Evolutionary conservation across 2,329 filamentous ascomycete species (phyloP).

Genomic region (Alternaria angustiovoidea): DNA sequence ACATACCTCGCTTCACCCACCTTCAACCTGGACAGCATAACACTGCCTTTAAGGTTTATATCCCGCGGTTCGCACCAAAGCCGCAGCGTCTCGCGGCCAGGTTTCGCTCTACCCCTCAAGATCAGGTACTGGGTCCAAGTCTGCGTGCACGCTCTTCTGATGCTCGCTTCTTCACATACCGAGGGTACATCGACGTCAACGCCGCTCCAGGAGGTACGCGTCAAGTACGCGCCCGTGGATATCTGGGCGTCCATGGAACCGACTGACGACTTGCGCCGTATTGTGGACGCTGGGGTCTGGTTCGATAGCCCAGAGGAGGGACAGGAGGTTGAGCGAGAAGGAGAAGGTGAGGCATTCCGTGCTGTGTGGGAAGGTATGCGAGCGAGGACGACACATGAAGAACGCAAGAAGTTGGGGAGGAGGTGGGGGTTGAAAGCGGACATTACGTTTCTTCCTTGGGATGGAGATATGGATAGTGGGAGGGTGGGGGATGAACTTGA

Average conservation of each 20-base stretch:
- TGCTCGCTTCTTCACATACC: slow-evolving; percentile 22
- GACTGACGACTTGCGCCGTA: slow-evolving; percentile 36
- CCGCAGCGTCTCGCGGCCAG: slow-evolving; percentile 33
- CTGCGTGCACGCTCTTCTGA: slow-evolving; percentile 38
- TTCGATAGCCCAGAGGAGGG: slow-evolving; percentile 31
- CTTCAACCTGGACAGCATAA: slow-evolving; percentile 40
- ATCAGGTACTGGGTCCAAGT: slow-evolving; percentile 47
- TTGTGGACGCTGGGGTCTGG: slow-evolving; percentile 41
- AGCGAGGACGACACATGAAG: slow-evolving; percentile 19
- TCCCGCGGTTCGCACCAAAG: slow-evolving; percentile 32
- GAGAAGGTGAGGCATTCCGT: slow-evolving; percentile 45
- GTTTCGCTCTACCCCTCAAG: slow-evolving; percentile 38
- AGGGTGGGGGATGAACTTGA: slow-evolving; percentile 47
- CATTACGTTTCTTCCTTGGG: slow-evolving; percentile 40
- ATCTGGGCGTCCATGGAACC: slow-evolving; percentile 49
- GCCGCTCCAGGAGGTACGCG: slow-evolving; percentile 29
- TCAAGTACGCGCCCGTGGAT: slow-evolving; percentile 46
- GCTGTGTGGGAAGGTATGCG: slow-evolving; percentile 35
- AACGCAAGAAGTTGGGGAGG: slow-evolving; percentile 9
- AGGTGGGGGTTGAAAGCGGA: slow-evolving; percentile 24
- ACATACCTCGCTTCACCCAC: slow-evolving; percentile 36
- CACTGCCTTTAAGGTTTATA: slow-evolving; percentile 46
- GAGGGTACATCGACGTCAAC: slow-evolving; percentile 1
- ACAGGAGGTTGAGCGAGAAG: slow-evolving; percentile 26
- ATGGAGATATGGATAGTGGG: slow-evolving; percentile 40